Evolutionary conservation across 306 rosid species (phyloP), one percentile per base, ranked within the genome.

Genomic region (Fragaria ananassa): DNA sequence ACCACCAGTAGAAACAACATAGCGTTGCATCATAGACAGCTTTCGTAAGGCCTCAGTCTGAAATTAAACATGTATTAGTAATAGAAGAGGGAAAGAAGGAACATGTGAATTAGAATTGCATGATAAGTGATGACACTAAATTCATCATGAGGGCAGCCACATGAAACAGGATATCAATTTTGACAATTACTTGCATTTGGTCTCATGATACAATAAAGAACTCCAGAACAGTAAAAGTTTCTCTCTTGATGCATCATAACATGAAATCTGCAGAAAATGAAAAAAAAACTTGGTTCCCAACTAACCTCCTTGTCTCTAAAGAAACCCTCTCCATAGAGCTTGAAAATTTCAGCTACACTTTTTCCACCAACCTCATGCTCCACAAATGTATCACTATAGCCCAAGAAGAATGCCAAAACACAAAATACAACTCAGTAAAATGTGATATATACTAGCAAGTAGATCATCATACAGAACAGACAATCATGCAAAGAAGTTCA

Each of bases 1-100:
- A 80, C 99, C 99, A 62, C 99, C 99, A 50, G 99, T 95, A 75
- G 99, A 92, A 85, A 90, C 83, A 77, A 95, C 96, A 53, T 81
- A 72, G 72, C 39, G 87, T 68, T 65, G 86, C 97, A 83, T 86
- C 81, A 74, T 76, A 77, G 97, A 92, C 64, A 90, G 80, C 83
- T 89, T 83, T 73, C 41, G 83, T 85, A 95, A 85, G 54, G 53
- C 91, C 88, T 91, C 93, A 18, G 88, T 90, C 99, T 95, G 87
- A 82, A 84, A 78, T 68, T 19, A 81, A 61, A 13, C 25, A 23
- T 44, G 35, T 71, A 45, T 77, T 25, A 37, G 70, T 17, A 8
- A 21, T 5, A 11, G 71, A 39, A 4, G 53, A 41, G 34, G 51
- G 4, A 21, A 42, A 21, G 3, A 6, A 19, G 17, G 27, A 18